A percentile compares a stretch with the other conserved stretches of the same genome.
These are phyloP conservation scores for Lachancea cidri DNA, from an alignment of 805 yeast species.

Conservation along the genomic window DNA sequence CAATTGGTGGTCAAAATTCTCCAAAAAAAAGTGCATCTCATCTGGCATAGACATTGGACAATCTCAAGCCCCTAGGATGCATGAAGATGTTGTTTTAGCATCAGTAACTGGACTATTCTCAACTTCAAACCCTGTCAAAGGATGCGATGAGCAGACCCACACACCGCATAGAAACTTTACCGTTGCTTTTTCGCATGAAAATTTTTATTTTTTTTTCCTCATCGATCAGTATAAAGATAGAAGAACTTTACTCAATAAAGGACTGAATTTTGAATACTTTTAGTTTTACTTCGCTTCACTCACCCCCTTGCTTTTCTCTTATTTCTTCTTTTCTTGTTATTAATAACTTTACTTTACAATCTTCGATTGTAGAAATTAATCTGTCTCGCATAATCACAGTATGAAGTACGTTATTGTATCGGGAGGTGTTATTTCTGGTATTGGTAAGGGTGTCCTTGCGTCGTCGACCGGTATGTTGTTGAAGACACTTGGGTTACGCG, in stretches of 20 bases:
- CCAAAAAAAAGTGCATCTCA: too few species aligned
- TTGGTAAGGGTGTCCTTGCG: constrained; percentile 98
- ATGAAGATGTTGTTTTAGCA: not conserved
- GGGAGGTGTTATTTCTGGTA: constrained; percentile 99
- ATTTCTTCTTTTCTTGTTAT: constrained; percentile 1
- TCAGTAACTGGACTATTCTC: not conserved
- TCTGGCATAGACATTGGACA: too few species aligned
- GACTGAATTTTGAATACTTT: constrained; percentile 1
- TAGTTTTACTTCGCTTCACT: constrained; percentile 2
- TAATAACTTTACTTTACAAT: not conserved
- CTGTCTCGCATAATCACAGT: constrained; percentile 10
- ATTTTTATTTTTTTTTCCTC: constrained; percentile 2
- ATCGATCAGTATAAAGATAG: constrained; percentile 4
- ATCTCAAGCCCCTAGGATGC: not conserved
- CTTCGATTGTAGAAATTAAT: not conserved
- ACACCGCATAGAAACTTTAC: not conserved
- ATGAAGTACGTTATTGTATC: constrained; percentile 99
- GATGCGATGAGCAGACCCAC: constrained; percentile 7
- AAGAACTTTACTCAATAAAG: constrained; percentile 1
- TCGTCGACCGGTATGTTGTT: constrained; percentile 93
- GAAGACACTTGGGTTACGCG: constrained; percentile 90
- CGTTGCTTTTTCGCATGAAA: constrained; percentile 1
- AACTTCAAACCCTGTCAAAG: not conserved
- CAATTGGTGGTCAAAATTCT: too few species aligned
- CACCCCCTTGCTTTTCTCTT: constrained; percentile 13